phyloP scores from a whole-genome alignment of 1,284 basidiomycete species.

The Tremellales sp. region DNA sequence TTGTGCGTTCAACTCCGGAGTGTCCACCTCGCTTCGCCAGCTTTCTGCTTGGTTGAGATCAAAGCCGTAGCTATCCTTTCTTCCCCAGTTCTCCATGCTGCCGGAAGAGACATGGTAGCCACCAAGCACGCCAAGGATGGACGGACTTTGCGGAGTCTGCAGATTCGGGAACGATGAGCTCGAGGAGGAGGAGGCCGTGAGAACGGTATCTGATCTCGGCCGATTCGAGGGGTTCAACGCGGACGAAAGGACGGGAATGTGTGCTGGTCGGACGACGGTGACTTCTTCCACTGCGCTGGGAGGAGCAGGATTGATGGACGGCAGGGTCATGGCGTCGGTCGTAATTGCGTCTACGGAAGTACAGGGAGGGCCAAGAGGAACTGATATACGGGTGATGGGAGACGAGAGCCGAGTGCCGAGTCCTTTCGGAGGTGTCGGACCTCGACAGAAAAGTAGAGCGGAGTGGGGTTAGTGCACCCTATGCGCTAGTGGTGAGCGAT shows the following conservation, averaged over 20 bases:
- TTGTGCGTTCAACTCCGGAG: not conserved
- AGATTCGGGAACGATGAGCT: conserved; percentile 11
- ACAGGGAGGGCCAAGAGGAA: not conserved
- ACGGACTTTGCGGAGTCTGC: conserved; percentile 21
- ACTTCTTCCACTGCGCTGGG: not conserved
- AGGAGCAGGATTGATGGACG: not conserved
- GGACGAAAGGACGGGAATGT: not conserved
- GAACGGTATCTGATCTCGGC: conserved; percentile 17
- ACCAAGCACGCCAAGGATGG: conserved; percentile 13
- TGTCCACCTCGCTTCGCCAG: not conserved
- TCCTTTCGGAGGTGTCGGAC: too few species aligned
- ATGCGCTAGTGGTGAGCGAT: too few species aligned
- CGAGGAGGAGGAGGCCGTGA: conserved; percentile 19
- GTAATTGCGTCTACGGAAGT: not conserved
- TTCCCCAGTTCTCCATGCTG: not conserved
- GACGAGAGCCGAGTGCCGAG: not conserved
- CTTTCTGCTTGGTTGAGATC: too few species aligned
- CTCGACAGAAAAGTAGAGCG: too few species aligned
- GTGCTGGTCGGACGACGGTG: not conserved
- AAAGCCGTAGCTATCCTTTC: conserved; percentile 16
- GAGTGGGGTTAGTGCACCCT: not conserved
- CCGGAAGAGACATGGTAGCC: not conserved
- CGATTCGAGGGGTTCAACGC: not conserved
- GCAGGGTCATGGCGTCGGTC: not conserved
- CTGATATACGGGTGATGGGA: not conserved